Percentiles rank a stretch among this genome's conserved stretches.
Conservation (phyloP, 2,329 filamentous ascomycete species). For the Beauveria scarabaeidicola region DNA sequence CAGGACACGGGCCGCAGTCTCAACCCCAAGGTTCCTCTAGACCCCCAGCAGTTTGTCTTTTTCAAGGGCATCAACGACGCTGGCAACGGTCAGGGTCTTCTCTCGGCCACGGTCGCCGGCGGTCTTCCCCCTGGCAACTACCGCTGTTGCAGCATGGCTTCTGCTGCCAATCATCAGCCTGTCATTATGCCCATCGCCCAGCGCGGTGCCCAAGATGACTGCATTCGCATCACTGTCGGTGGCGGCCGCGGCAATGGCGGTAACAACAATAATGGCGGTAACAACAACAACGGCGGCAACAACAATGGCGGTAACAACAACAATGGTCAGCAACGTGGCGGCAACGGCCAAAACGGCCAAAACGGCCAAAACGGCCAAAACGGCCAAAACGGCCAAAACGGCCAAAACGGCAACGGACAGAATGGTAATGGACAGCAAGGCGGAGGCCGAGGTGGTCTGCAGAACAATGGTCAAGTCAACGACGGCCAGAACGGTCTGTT, state of each 20-base stretch:
- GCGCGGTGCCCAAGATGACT: constrained; percentile 59
- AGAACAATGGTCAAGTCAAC: constrained; percentile 10
- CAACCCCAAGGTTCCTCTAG: constrained; percentile 43
- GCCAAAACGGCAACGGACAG: constrained; percentile 7
- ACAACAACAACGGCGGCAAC: constrained; percentile 18
- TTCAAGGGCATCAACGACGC: constrained; percentile 61
- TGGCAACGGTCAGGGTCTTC: constrained; percentile 45
- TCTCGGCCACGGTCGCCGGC: constrained; percentile 44
- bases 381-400: constrained; percentile 4
- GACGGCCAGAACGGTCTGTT: neutral
- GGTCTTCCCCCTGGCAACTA: constrained; percentile 56
- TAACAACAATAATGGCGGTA: constrained; percentile 15
- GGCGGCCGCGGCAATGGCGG: constrained; percentile 17
- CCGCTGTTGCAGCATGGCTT: constrained; percentile 55
- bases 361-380: constrained; percentile 11
- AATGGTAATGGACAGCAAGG: neutral
- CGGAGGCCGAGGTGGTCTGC: constrained; percentile 3
- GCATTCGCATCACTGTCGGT: constrained; percentile 49
- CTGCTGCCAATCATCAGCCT: constrained; percentile 57
- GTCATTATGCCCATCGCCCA: constrained; percentile 59
- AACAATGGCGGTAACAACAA: constrained; percentile 14
- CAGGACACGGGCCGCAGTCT: constrained; percentile 44
- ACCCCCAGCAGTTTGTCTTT: constrained; percentile 48
- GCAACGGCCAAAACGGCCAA: neutral
- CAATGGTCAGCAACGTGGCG: constrained; percentile 1